These are phyloP conservation scores for Euphrasia arctica DNA, from an alignment of 305 asterid species.

Conservation along the genomic window DNA sequence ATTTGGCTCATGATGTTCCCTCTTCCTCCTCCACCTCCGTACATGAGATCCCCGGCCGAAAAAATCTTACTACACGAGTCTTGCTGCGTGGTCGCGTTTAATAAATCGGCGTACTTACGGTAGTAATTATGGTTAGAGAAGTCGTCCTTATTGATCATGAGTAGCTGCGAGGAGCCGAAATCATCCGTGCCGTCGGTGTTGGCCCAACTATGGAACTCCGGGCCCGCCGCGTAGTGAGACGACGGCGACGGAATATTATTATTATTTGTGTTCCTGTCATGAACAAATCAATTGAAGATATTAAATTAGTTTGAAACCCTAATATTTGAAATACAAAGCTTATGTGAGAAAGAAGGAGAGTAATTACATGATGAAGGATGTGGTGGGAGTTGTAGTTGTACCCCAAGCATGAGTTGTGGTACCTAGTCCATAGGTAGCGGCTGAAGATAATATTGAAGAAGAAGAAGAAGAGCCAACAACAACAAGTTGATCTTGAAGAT, in stretches of 20 bases:
- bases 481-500: constrained; percentile 45
- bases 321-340: no score
- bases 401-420: constrained; percentile 46
- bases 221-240: constrained; percentile 29
- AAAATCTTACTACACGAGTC: no score
- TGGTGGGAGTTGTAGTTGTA: constrained; percentile 28
- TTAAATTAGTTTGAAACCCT: no score
- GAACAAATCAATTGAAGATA: no score
- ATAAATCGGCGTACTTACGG: constrained; percentile 41
- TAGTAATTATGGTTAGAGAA: constrained; percentile 32
- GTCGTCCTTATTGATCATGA: constrained; percentile 44
- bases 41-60: no score
- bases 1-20: constrained; percentile 57
- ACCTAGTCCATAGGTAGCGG: constrained; percentile 36
- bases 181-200: no score
- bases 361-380: constrained; percentile 58
- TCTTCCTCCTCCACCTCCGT: constrained; percentile 7
- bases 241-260: no score
- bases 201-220: constrained; percentile 45
- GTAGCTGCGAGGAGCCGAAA: constrained; percentile 18
- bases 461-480: constrained; percentile 42
- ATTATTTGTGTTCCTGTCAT: constrained; percentile 34
- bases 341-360: constrained; percentile 22
- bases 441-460: constrained; percentile 16
- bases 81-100: constrained; percentile 33